Evolutionary conservation across 306 rosid genomes (phyloP), one percentile per base, ranked within the genome.

Genomic region (Medicago truncatula): DNA sequence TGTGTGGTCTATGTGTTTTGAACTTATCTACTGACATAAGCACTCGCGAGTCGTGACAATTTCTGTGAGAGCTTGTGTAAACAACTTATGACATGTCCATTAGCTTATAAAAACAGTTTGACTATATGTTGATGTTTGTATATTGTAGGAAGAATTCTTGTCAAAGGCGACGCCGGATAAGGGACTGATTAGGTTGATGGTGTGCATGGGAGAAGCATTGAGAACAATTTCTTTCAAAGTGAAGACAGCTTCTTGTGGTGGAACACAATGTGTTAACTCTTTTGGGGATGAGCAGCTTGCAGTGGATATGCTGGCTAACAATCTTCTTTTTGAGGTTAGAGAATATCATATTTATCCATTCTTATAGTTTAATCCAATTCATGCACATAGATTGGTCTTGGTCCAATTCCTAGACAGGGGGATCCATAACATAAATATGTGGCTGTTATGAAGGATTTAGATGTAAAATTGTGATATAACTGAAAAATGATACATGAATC

Each of bases 231-330:
- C 96, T 74, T 96, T 86, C 82, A 96, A 96, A 90, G 99, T 96
- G 76, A 96, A 89, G 83, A 96, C 99, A 15, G 99, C 99, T 76
- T 88, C 99, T 40, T 96, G 99, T 72, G 97, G 98, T 56, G 99
- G 98, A 86, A 96, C 99, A 47, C 97, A 96, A 40, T 96, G 99
- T 87, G 97, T 96, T 56, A 96, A 96, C 73, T 54, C 96, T 83
- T 96, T 96, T 69, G 99, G 99, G 44, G 99, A 96, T 46, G 99
- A 96, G 74, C 98, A 96, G 71, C 99, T 92, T 82, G 99, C 99
- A 28, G 99, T 95, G 46, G 99, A 92, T 81, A n/a, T 96, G 90
- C 86, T 96, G 10, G 99, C 99, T 13, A 74, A 96, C 82, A 80
- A 92, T 80, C 96, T 96, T 81, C 95, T 96, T 62, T 96, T 96